Evolutionary conservation across 2,329 filamentous ascomycete genomes (phyloP).

Genomic region (Trichocomaceae sp.): DNA sequence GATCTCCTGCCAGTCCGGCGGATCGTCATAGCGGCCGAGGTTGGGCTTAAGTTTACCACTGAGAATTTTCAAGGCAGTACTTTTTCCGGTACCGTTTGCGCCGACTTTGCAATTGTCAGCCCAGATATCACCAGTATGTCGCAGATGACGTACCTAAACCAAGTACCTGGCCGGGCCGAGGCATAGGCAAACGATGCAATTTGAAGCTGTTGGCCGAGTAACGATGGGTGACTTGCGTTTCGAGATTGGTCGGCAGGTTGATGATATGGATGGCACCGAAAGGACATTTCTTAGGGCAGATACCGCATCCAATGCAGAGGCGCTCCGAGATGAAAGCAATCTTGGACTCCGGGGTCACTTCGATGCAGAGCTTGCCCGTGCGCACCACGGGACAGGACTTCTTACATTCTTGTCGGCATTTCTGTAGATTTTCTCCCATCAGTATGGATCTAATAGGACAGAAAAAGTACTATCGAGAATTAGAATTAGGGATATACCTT

Average conservation of each 20-base stretch:
- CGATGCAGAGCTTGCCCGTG: conserved; percentile 95
- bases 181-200: conserved; percentile 92
- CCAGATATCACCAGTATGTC: not conserved
- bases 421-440: conserved; percentile 49
- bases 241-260: conserved; percentile 98
- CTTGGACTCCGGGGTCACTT: conserved; percentile 79
- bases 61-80: conserved; percentile 97
- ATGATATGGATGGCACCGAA: conserved; percentile 99
- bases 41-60: conserved; percentile 99
- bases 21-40: conserved; percentile 87
- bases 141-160: conserved; percentile 51
- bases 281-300: conserved; percentile 98
- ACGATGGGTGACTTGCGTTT: conserved; percentile 94
- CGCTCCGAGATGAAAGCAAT: conserved; percentile 97
- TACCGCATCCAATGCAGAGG: conserved; percentile 96
- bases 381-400: conserved; percentile 97
- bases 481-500: conserved; percentile 55
- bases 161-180: conserved; percentile 87
- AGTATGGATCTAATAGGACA: not conserved
- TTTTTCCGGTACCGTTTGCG: conserved; percentile 99
- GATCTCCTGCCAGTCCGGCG: conserved; percentile 98
- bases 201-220: conserved; percentile 99
- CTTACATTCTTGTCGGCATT: conserved; percentile 99
- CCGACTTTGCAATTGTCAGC: conserved; percentile 53
- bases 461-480: not conserved